Evolutionary conservation across 2,329 filamentous ascomycete genomes (phyloP), one percentile per base, ranked within the genome.

Genomic region (Fusarium sp.): DNA sequence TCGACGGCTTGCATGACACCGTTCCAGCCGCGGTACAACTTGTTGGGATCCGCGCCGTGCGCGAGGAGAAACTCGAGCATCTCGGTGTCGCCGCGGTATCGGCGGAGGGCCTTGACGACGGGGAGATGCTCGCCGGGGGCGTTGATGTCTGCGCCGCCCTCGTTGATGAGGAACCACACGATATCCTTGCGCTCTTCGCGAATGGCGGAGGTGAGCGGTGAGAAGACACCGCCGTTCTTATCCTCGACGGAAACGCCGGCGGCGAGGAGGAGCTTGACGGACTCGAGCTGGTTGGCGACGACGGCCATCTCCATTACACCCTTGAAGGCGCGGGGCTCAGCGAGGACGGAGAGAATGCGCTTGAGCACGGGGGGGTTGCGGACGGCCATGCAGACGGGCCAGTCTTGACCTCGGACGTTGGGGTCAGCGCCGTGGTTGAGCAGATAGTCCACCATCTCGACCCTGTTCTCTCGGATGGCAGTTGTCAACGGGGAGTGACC

Each of bases 191-290:
- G 84, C 26, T 87, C 81, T 77, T 92, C 90, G 15, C 89, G 88
- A 57, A 92, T 87, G 11, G 89, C 88, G 0, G 88, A 90, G 1
- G 89, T 92, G 6, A 92, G 83, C 0, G 89, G 88, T 1, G 88
- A 91, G 80, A 92, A 93, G 48, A 92, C 90, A 54, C 91, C 91
- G 21, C 89, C 90, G 74, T 91, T 92, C 79, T 89, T 90, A 79
- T 91, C 91, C 76, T 92, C 90, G 56, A 92, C 88, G 39, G 84
- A 89, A 20, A 92, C 86, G 16, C 90, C 90, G 0, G 89, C 88
- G 18, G 81, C 83, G 18, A 92, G 81, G 33, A 92, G 84, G 44
- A 91, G 79, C 78, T 91, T 91, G 77, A 92, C 84, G 35, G 86
- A 90, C 63, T 91, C 88, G 16, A 92, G 83, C 77, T 92, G 84